phyloP scores from a whole-genome alignment of 805 yeast species.

The Jamesozyma lodderae region DNA sequence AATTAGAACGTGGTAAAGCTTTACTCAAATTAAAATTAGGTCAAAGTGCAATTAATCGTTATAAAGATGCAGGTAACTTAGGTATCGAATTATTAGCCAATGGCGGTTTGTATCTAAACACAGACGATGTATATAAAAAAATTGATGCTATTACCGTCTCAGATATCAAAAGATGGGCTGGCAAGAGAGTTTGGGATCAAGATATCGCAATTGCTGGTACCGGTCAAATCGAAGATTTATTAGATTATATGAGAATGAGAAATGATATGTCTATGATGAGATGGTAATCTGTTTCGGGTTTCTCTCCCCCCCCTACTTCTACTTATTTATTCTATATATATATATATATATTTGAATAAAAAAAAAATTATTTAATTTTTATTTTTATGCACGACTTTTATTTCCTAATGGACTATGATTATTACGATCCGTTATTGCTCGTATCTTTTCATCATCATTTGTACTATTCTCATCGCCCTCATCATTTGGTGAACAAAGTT shows the following conservation, averaged over 20 bases:
- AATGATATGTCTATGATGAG: conserved; percentile 85
- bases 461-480: neutral
- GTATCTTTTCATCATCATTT: conserved; percentile 8
- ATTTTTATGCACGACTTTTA: conserved; percentile 6
- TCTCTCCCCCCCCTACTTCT: neutral
- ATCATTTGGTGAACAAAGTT: neutral
- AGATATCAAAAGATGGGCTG: conserved; percentile 66
- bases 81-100: conserved; percentile 5
- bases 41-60: conserved; percentile 2
- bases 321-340: neutral
- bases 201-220: conserved; percentile 77
- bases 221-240: conserved; percentile 77
- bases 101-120: conserved; percentile 50
- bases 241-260: conserved; percentile 81
- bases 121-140: conserved; percentile 48
- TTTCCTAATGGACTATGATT: conserved; percentile 13
- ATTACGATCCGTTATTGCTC: conserved; percentile 8
- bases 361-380: neutral
- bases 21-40: conserved; percentile 57
- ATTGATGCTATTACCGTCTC: conserved; percentile 56
- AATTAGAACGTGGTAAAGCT: conserved; percentile 70
- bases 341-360: conserved; percentile 1
- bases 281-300: conserved; percentile 41
- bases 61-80: conserved; percentile 2
- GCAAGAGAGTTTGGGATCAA: conserved; percentile 68